Percentiles rank a stretch among this genome's conserved stretches.
These are phyloP conservation scores for Phallus indusiatus DNA, from an alignment of 768 basidiomycete species.

Conservation along the genomic window DNA sequence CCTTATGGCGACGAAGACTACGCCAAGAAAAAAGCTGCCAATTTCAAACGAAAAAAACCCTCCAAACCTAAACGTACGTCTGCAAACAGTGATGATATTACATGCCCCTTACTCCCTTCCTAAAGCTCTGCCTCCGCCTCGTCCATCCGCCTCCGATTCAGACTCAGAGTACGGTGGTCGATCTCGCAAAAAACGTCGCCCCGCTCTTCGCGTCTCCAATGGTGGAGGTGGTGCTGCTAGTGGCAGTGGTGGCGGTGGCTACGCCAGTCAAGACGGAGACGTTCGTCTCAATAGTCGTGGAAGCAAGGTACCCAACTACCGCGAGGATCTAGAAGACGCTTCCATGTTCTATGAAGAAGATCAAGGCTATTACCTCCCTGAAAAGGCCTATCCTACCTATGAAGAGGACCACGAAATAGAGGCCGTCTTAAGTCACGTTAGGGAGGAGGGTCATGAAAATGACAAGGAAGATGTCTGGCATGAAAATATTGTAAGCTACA, in stretches of 20 bases:
- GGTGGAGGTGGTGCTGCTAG: conserved; percentile 30
- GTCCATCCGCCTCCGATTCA: conserved; percentile 58
- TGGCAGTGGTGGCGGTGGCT: conserved; percentile 33
- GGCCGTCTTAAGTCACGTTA: conserved; percentile 74
- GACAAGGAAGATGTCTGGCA: conserved; percentile 80
- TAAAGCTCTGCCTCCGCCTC: conserved; percentile 29
- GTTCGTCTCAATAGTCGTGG: conserved; percentile 70
- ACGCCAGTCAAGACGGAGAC: conserved; percentile 36
- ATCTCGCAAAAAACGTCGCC: conserved; percentile 62
- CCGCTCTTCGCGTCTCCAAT: conserved; percentile 40
- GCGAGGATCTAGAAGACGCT: conserved; percentile 57
- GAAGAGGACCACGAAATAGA: conserved; percentile 83
- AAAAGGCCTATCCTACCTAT: conserved; percentile 38
- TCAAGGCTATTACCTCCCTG: conserved; percentile 44
- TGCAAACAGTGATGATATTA: neutral
- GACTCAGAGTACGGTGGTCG: conserved; percentile 83
- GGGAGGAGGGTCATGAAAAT: conserved; percentile 71
- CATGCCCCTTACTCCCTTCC: neutral
- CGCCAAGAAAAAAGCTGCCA: conserved; percentile 7
- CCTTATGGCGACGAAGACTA: conserved; percentile 11
- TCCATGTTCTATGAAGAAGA: conserved; percentile 70
- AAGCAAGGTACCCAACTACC: conserved; percentile 74
- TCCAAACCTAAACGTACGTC: conserved; percentile 9
- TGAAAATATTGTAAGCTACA: conserved; percentile 64
- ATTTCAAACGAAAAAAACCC: conserved; percentile 9